Evolutionary conservation across 1,284 basidiomycete species (phyloP), one percentile per base, ranked within the genome.

Genomic region (Ustilago nuda): DNA sequence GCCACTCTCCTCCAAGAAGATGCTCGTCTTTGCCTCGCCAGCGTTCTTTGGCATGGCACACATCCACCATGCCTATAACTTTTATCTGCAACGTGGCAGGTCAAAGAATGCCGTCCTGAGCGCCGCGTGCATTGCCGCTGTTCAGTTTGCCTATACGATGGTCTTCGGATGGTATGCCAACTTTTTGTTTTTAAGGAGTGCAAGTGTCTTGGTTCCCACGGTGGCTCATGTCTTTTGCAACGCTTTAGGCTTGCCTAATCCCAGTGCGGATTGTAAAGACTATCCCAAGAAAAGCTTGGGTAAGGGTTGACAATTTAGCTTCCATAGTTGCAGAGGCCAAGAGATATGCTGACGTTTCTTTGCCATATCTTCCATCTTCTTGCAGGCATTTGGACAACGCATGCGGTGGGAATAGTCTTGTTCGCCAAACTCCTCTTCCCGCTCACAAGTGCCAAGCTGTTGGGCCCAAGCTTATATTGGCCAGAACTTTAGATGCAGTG

Each of bases 41-140:
- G 86, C 96, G 11, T 92, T 92, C 82, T 99, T 99, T 81, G 95
- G 94, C 6, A 85, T 94, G 8, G 96, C 96, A 0, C 96, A 99
- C 84, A 87, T 92, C 0, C 96, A 99, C 83, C 96, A 98, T 80
- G 93, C 92, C 15, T 93, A 91, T 89, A 95, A 98, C 66, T 89
- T 88, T 0, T 98, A 91, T 85, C 90, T 91, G 59, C 89, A 89
- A 3, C 53, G 53, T 15, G 82, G 82, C 4, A 48, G 58, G n/a
- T 82, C 71, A 0, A 63, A 72, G 5, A 78, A 86, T 8, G 94
- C 94, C 0, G 87, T 92, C 1, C 87, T 90, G 59, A 88, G 87
- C 8, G 93, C 94, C 0, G 56, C 89, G 6, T 61, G 92, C 11
- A 80, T 45, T 0, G 53, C 59, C 13, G 50, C 39, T 2, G 91